Conservation (phyloP, 495 filamentous ascomycete species). For the Jackrogersella minutella region DNA sequence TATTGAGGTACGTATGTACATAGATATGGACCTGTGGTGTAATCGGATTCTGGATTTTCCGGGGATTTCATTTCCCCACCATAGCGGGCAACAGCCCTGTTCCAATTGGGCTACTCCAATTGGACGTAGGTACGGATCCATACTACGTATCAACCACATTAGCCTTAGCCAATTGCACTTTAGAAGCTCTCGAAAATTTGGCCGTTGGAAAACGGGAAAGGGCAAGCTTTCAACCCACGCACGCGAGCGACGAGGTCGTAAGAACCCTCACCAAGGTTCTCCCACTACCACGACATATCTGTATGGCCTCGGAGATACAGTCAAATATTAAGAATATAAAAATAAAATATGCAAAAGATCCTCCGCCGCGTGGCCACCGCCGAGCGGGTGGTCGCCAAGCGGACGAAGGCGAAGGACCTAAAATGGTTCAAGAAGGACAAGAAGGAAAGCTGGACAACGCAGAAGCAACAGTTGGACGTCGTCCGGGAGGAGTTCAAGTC, state of each 20-base stretch:
- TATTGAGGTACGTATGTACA: neutral
- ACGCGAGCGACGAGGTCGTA: neutral
- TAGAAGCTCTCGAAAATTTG: conserved; percentile 28
- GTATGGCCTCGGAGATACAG: neutral
- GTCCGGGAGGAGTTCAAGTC: conserved; percentile 32
- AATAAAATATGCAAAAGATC: conserved; percentile 72
- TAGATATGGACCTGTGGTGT: neutral
- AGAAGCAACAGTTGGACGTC: neutral
- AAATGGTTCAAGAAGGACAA: conserved; percentile 49
- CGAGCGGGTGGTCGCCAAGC: conserved; percentile 66
- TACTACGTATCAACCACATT: neutral
- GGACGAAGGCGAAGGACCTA: conserved; percentile 50
- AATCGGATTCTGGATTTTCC: conserved; percentile 36
- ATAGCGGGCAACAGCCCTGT: too few relatives aligned
- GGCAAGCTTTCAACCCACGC: neutral
- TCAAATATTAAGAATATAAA: neutral
- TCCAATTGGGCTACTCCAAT: conserved; percentile 23
- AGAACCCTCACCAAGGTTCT: neutral
- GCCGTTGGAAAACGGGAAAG: neutral
- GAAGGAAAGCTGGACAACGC: conserved; percentile 37
- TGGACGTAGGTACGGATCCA: too few relatives aligned
- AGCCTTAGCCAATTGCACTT: neutral
- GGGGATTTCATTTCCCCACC: neutral
- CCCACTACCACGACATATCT: neutral
- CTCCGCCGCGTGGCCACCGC: conserved; percentile 72